Base-by-base conservation (phyloP, 768 basidiomycete genomes). In the Lactifluus volemus region DNA sequence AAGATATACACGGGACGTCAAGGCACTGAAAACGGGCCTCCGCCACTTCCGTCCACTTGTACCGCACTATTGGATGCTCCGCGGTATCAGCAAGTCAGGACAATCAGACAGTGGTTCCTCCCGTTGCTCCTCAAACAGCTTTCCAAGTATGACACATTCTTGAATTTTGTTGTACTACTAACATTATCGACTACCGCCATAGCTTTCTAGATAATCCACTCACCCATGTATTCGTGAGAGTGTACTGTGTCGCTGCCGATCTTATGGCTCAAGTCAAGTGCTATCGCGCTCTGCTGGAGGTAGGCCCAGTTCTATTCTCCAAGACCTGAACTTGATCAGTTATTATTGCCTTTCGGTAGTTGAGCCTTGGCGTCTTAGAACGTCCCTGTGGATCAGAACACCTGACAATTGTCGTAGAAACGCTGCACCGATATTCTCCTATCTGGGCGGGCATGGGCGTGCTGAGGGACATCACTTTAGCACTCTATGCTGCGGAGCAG, bases 401-500 rank as follows among this genome's bases (percentile, higher is more conserved):
- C 7, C 75, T 90, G 30, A 76, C 77, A 4, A 80, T 81, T 0
- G 79, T 88, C 1, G 78, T 90, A n/a, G 84, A 87, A 63, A 84
- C 83, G 5, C 76, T 92, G n/a, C 80, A 83, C 61, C 82, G 86
- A 7, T 85, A 86, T 66, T 78, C 81, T 11, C 79, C 81, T 21
- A 84, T 91, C 51, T 92, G 89, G 89, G 80, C 81, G 12, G 88
- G 86, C 61, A 88, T 92, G 84, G 79, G 88, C 67, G 79, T 73
- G 11, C 79, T 81, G 62, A 73, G 75, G 19, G 72, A 68, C 0
- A 84, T 92, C 55, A 77, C 84, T 2, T 72, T 74, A 7, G 79
- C 85, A 0, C 78, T 92, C 25, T 82, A 84, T 66, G 71, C 76
- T 32, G 81, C 85, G 3, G 83, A 89, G 67, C 78, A 84, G 54